phyloP scores from a whole-genome alignment of 1,284 basidiomycete genomes.

The Ustilago esculenta region DNA sequence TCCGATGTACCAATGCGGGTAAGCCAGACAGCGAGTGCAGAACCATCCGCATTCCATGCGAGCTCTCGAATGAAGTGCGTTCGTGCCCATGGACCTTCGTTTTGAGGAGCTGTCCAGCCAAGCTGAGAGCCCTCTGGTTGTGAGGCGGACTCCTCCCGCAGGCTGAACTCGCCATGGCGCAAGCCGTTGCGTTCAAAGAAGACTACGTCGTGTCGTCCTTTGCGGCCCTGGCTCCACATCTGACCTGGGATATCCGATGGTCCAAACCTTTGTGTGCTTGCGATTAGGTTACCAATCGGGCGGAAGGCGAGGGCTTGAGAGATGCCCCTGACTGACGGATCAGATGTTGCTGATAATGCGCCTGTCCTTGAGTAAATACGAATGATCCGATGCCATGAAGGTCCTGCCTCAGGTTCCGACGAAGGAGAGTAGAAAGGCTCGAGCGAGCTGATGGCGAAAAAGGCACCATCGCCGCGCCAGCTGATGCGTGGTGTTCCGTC shows the following conservation, averaged over 20 bases:
- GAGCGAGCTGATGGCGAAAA: slow-evolving; percentile 84
- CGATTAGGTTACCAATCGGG: slow-evolving; percentile 85
- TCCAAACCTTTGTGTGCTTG: slow-evolving; percentile 82
- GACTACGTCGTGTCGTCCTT: slow-evolving; percentile 80
- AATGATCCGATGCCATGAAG: slow-evolving; percentile 79
- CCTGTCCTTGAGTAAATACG: slow-evolving; percentile 72
- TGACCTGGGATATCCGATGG: slow-evolving; percentile 71
- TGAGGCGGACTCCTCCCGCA: slow-evolving; percentile 71
- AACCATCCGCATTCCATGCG: slow-evolving; percentile 88
- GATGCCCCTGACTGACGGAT: slow-evolving; percentile 78
- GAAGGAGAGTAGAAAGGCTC: slow-evolving; percentile 62
- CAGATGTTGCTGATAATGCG: slow-evolving; percentile 83
- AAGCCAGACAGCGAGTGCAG: slow-evolving; percentile 85
- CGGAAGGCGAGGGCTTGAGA: slow-evolving; percentile 86
- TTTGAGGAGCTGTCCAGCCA: slow-evolving; percentile 19
- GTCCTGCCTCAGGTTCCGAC: slow-evolving; percentile 3
- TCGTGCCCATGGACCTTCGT: slow-evolving; percentile 26
- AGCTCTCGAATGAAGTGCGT: slow-evolving; percentile 77
- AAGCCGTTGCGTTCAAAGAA: slow-evolving; percentile 97
- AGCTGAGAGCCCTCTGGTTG: slow-evolving; percentile 60
- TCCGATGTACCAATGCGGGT: slow-evolving; percentile 48
- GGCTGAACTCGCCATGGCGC: slow-evolving; percentile 85
- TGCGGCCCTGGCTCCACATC: slow-evolving; percentile 51
- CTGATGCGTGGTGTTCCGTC: slow-evolving; percentile 79
- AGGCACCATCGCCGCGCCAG: slow-evolving; percentile 92